Percentiles rank a stretch among this genome's conserved stretches.
Evolutionary conservation across 2,329 filamentous ascomycete genomes (phyloP).

Genomic region (Paecilomyces niveus): DNA sequence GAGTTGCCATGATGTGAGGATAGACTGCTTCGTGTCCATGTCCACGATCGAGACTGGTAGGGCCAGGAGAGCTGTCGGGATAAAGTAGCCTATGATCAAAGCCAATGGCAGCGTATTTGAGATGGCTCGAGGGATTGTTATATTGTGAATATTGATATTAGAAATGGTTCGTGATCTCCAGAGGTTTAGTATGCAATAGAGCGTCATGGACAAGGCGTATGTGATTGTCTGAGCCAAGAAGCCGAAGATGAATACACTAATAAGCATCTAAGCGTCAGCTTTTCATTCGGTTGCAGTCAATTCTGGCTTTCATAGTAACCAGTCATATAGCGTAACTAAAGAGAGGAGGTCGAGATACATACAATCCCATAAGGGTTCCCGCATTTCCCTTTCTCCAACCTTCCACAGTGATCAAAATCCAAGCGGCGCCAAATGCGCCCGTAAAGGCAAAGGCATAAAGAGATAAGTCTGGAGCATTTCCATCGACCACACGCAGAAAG

Average conservation of each 20-base stretch:
- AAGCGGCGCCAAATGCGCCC: conserved; percentile 35
- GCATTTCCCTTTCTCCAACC: conserved; percentile 39
- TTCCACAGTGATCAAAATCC: conserved; percentile 39
- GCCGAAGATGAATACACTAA: conserved; percentile 32
- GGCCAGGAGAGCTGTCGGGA: conserved; percentile 39
- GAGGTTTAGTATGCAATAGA: conserved; percentile 39
- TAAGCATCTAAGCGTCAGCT: conserved; percentile 5
- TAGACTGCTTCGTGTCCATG: conserved; percentile 39
- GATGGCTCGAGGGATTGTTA: conserved; percentile 24
- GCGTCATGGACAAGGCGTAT: conserved; percentile 38
- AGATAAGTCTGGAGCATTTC: conserved; percentile 25
- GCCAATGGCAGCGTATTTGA: conserved; percentile 32
- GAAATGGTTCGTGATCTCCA: conserved; percentile 33
- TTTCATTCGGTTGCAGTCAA: conserved; percentile 5
- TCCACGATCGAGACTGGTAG: conserved; percentile 33
- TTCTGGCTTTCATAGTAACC: not conserved
- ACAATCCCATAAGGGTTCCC: conserved; percentile 36
- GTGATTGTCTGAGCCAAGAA: conserved; percentile 36
- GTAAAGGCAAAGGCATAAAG: conserved; percentile 34
- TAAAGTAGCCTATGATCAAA: conserved; percentile 37
- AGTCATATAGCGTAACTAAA: not conserved
- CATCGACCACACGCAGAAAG: conserved; percentile 35
- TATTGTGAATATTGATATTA: conserved; percentile 26
- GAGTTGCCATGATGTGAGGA: conserved; percentile 45
- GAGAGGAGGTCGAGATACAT: conserved; percentile 12